Conservation (phyloP, 805 yeast genomes). For the Saccharomyces mikatae region DNA sequence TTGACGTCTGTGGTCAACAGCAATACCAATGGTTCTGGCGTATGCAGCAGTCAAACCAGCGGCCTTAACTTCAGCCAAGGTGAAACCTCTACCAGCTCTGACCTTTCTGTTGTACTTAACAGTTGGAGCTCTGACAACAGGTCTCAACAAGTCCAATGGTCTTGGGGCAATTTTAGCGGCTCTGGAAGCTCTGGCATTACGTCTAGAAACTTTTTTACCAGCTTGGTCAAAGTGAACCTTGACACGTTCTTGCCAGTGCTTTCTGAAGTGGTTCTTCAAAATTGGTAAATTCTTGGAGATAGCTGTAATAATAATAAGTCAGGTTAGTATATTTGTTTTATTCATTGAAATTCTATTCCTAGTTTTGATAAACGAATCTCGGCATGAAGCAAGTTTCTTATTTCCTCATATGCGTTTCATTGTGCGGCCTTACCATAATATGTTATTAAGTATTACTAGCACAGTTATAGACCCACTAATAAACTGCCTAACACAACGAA, state of each 20-base stretch:
- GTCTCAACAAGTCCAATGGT: conserved; percentile 94
- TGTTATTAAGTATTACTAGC: background rate
- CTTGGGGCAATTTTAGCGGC: conserved; percentile 96
- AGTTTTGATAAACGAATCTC: background rate
- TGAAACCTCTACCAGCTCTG: conserved; percentile 99
- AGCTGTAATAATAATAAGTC: conserved; percentile 45
- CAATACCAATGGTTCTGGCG: conserved; percentile 97
- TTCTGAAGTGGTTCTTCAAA: conserved; percentile 99
- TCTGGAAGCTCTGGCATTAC: conserved; percentile 86
- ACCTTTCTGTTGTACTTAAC: conserved; percentile 98
- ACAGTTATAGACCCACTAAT: background rate
- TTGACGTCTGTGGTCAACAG: conserved; percentile 99
- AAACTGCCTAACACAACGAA: too few species aligned
- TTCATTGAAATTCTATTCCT: background rate
- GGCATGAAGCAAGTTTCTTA: background rate
- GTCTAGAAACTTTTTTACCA: conserved; percentile 97
- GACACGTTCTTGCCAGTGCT: conserved; percentile 99
- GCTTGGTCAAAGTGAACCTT: conserved; percentile 99
- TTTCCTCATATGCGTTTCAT: background rate
- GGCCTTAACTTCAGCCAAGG: conserved; percentile 96
- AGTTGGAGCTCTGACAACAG: conserved; percentile 98
- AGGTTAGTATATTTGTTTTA: conserved; percentile 10
- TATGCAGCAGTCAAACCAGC: conserved; percentile 88
- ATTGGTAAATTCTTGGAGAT: conserved; percentile 97
- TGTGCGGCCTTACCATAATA: background rate